Evolutionary conservation across 345 rosid genomes (phyloP), one percentile per base, ranked within the genome.

Genomic region (Nephelium lappaceum): DNA sequence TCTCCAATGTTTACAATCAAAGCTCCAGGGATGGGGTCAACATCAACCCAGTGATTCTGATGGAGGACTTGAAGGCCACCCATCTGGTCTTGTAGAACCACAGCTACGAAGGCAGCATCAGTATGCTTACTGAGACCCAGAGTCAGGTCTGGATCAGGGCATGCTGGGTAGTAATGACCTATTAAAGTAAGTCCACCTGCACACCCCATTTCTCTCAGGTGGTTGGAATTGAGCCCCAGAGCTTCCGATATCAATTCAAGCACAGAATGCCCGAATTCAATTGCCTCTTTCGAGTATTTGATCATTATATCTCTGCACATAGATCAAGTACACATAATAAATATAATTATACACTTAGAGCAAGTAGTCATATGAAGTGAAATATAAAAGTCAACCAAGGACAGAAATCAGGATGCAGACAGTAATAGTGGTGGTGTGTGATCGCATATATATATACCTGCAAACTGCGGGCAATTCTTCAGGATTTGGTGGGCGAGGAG

Each of bases 391-490:
- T 45, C 51, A 7, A 45, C 8, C 51, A 5, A 51, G 14, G 18
- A 51, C 57, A 51, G 57, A 11, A 14, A 15, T 1, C 15, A 51
- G 57, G 16, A 51, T 51, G 5, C 18, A 11, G 57, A 15, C 7
- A 51, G 57, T 41, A 41, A 8, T 5, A 41, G 43, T 41, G 27
- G 18, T 24, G 7, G 11, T 0, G 16, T 62, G 36, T 31, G 36
- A 31, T 31, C 36, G 36, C 36, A 31, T 31, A 31, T 31, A n/a
- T n/a, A 38, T 11, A 18, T 68, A 86, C 91, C 89, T 85, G 87
- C 91, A 90, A 5, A 83, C 77, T 47, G 76, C 61, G 2, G 91
- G 93, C 60, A 90, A 43, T 4, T 87, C 88, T 41, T 90, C 81
- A 3, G 72, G 86, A 21, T 72, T 64, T 2, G 89, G 88, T 49